These are phyloP conservation scores for Mycena vulgaris DNA, from an alignment of 768 basidiomycete genomes.

Conservation along the genomic window DNA sequence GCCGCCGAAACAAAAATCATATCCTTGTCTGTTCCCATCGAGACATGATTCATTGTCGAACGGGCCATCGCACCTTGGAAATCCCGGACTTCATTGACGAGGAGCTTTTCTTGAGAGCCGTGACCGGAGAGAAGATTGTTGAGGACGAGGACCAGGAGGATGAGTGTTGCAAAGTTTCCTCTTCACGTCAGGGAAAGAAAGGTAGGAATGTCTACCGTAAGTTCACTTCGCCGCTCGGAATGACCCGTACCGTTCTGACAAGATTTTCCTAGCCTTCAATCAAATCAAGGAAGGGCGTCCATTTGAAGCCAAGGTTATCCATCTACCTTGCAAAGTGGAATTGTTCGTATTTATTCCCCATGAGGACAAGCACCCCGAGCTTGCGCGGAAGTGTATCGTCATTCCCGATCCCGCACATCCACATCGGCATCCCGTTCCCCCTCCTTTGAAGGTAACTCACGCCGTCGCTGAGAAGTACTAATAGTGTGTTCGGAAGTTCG, in stretches of 20 bases:
- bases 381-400: constrained; percentile 21
- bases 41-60: constrained; percentile 19
- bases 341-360: no score
- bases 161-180: no score
- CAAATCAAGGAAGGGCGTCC: constrained; percentile 16
- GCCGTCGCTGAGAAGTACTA: no score
- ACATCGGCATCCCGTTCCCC: constrained; percentile 18
- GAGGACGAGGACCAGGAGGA: no score
- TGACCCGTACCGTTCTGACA: constrained; percentile 7
- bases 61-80: constrained; percentile 15
- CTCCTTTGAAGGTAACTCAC: no score
- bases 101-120: constrained; percentile 17
- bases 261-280: no score
- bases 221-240: not conserved
- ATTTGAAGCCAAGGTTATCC: constrained; percentile 17
- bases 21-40: no score
- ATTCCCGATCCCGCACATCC: constrained; percentile 12
- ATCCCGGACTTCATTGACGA: constrained; percentile 16
- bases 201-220: constrained; percentile 21
- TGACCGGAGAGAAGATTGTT: no score
- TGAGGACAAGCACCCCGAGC: no score
- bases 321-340: constrained; percentile 15
- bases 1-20: no score
- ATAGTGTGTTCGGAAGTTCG: constrained; percentile 13
- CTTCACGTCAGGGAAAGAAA: constrained; percentile 14